phyloP scores from a whole-genome alignment of 2,329 filamentous ascomycete species.

The Botryotinia calthae region DNA sequence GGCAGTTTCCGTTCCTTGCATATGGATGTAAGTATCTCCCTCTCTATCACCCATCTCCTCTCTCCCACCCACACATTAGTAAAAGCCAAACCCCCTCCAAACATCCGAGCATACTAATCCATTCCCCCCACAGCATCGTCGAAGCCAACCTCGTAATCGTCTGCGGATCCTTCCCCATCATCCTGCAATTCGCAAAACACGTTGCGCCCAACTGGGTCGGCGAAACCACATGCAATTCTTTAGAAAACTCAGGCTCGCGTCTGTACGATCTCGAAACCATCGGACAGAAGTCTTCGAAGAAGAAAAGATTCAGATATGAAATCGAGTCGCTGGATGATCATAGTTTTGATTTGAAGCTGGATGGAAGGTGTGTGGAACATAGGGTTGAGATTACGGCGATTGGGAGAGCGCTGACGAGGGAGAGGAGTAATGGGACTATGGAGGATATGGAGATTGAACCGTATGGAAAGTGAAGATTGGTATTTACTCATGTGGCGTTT shows the following conservation, averaged over 20 bases:
- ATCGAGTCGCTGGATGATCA: conserved; percentile 1
- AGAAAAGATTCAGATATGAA: neutral
- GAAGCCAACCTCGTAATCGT: conserved; percentile 20
- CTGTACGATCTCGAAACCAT: conserved; percentile 12
- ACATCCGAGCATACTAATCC: neutral
- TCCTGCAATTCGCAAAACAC: conserved; percentile 10
- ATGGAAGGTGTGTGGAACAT: neutral
- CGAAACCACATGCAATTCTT: neutral
- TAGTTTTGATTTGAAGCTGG: neutral
- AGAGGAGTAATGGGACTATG: too few relatives aligned
- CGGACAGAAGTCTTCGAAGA: conserved; percentile 10
- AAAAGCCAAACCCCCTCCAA: neutral
- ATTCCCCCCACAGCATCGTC: neutral
- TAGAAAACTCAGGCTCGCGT: neutral
- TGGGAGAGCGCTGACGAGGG: neutral
- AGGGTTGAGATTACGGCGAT: neutral
- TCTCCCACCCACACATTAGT: neutral
- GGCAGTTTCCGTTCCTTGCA: conserved; percentile 11
- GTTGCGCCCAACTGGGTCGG: neutral
- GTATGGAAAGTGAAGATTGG: neutral
- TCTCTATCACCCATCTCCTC: too few relatives aligned
- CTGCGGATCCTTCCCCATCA: conserved; percentile 16
- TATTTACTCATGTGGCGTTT: neutral
- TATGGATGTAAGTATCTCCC: conserved; percentile 4
- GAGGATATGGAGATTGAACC: neutral